Base-by-base conservation (phyloP, 176 grass and related monocot genomes). In the Oryza brachyantha region DNA sequence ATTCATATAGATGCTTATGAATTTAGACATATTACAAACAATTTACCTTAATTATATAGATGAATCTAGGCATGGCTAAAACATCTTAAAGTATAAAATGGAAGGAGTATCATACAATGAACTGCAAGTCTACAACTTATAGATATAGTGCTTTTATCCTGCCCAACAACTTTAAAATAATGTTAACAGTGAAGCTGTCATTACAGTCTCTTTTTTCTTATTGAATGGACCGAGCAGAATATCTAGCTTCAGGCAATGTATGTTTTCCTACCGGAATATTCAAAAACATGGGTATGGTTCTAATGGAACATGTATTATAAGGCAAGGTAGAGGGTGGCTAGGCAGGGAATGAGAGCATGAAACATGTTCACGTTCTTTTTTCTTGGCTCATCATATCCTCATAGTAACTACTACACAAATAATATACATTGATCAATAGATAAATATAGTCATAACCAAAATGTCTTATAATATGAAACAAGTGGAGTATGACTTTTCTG, bases 241-340 rank as follows among this genome's bases (percentile, higher is more conserved):
- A 83, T 68, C 32, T 31, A 61, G 29, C 40, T 68, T 65, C 29
- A 65, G 42, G 17, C 12, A 76, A 64, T 10, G 63, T 54, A 63
- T 65, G 25, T 31, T 39, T 85, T 29, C 78, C 66, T 38, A 31
- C 11, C 7, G 28, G 3, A 42, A 4, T 43, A 29, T 10, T 78
- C 19, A 29, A 60, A 73, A 69, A 13, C 24, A 25, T 36, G 21
- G 28, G 70, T 77, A 25, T 61, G 64, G n/a, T 36, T 38, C 31
- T 16, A 59, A 83, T 31, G 2, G 22, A 64, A 64, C 55, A 22
- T 8, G 2, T 41, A 40, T 48, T 2, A 40, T 40, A 31, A 57
- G 17, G 16, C 9, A 57, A 58, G n/a, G n/a, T n/a, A n/a, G n/a
- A n/a, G n/a, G n/a, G n/a, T n/a, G n/a, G n/a, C n/a, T n/a, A n/a